Base-by-base conservation (phyloP, 768 basidiomycete genomes). In the Cyathus striatus region DNA sequence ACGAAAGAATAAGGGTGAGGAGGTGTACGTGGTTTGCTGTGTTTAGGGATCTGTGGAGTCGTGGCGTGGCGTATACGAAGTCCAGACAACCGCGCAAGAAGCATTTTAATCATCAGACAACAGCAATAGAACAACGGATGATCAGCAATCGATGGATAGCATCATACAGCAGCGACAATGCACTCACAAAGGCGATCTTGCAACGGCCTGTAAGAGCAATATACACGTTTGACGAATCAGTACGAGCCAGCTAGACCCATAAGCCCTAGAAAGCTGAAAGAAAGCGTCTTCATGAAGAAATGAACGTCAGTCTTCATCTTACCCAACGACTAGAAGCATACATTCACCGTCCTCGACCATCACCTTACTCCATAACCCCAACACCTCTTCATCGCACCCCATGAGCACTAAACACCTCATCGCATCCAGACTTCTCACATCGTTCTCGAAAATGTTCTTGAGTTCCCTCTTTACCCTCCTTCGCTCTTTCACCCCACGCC, bases 401-500 rank as follows among this genome's bases (percentile, higher is more conserved):
- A 85, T 67, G 18, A 89, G 69, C 16, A 83, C 78, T 17, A 87
- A 66, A 58, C 78, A 81, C 43, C 89, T 63, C 51, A 88, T 59
- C 9, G 78, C 83, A 6, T 67, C 73, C 38, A 88, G 50, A 6
- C 74, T 67, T 3, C 63, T 64, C 3, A 79, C 59, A 55, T 86
- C 78, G 2, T 61, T 51, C 46, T 75, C 71, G 49, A 88, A 86
- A 6, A 58, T 44, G 22, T 40, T 52, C 41, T 72, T 63, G 58
- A 90, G 53, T n/a, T 73, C 59, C 26, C 46, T 53, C 51, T 74
- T 69, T 10, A 72, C 68, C 6, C 42, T 53, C 38, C 61, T 62
- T 3, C 63, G 66, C 41, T 76, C 73, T 23, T 52, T 51, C 4
- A 64, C 51, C 4, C 81, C 81, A 5, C 83, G 64, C 79, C 83